phyloP scores from a whole-genome alignment of 257 asterid genomes.

The Solanum okadae region DNA sequence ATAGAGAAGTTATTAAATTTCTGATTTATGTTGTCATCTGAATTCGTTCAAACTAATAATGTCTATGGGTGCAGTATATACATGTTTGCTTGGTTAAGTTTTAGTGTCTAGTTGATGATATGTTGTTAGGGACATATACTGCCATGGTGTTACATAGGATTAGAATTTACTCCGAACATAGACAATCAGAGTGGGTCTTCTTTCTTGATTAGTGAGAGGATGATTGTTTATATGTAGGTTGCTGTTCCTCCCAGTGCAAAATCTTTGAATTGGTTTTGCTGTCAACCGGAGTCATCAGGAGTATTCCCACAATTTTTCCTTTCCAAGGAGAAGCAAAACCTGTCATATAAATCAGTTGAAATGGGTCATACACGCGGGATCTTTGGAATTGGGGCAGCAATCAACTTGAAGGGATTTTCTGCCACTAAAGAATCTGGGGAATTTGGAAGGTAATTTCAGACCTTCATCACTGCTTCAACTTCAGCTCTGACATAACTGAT shows the following conservation, averaged over 20 bases:
- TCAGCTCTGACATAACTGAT: background rate
- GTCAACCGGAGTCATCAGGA: constrained; percentile 63
- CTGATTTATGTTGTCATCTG: background rate
- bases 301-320: constrained; percentile 68
- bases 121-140: background rate
- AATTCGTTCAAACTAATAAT: background rate
- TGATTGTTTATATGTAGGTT: constrained; percentile 34
- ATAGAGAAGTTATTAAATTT: background rate
- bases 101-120: background rate
- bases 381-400: constrained; percentile 87
- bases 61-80: background rate
- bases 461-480: background rate
- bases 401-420: constrained; percentile 42
- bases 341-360: constrained; percentile 50
- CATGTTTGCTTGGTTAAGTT: background rate
- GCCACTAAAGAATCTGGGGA: constrained; percentile 24
- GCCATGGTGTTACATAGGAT: background rate
- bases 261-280: constrained; percentile 80
- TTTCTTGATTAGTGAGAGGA: background rate
- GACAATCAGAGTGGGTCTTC: background rate
- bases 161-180: background rate
- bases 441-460: constrained; percentile 36
- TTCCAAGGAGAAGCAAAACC: constrained; percentile 59
- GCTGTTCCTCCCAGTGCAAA: constrained; percentile 96
- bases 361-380: constrained; percentile 74